These are phyloP conservation scores for Trypanosoma boissoni DNA, from an alignment of 208 protist species.

Conservation along the genomic window DNA sequence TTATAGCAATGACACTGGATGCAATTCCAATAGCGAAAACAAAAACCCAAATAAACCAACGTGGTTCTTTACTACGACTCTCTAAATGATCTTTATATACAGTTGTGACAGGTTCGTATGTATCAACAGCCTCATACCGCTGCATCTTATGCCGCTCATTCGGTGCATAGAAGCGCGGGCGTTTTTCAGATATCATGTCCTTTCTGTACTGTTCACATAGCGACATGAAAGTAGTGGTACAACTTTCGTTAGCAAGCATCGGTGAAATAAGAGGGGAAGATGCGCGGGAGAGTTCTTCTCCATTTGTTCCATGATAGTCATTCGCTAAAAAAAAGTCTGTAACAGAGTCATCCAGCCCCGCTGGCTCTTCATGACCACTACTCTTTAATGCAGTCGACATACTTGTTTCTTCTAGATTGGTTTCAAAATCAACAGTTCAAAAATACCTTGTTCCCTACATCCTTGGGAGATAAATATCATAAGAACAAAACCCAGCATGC, in stretches of 20 bases:
- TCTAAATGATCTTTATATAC: slow-evolving; percentile 63
- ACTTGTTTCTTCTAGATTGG: too few species aligned
- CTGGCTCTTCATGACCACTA: too few species aligned
- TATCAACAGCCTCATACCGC: slow-evolving; percentile 56
- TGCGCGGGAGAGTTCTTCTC: too few species aligned
- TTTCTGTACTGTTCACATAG: slow-evolving; percentile 11
- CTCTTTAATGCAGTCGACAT: too few species aligned
- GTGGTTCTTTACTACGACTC: slow-evolving; percentile 46
- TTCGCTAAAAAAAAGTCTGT: too few species aligned
- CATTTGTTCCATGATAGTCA: too few species aligned
- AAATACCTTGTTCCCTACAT: too few species aligned
- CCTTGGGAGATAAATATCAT: too few species aligned
- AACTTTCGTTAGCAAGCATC: background rate
- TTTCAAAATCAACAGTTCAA: too few species aligned
- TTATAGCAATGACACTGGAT: slow-evolving; percentile 35
- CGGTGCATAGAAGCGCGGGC: slow-evolving; percentile 27
- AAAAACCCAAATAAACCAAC: slow-evolving; percentile 69
- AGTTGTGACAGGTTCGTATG: slow-evolving; percentile 44
- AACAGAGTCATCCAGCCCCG: too few species aligned
- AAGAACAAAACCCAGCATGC: too few species aligned
- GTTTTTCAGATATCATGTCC: slow-evolving; percentile 22
- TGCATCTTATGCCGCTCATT: slow-evolving; percentile 39
- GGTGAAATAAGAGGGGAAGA: too few species aligned
- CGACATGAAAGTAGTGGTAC: background rate
- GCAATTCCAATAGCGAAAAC: slow-evolving; percentile 39